phyloP scores from a whole-genome alignment of 352 stramenopile species.

The Peronospora belbahrii region DNA sequence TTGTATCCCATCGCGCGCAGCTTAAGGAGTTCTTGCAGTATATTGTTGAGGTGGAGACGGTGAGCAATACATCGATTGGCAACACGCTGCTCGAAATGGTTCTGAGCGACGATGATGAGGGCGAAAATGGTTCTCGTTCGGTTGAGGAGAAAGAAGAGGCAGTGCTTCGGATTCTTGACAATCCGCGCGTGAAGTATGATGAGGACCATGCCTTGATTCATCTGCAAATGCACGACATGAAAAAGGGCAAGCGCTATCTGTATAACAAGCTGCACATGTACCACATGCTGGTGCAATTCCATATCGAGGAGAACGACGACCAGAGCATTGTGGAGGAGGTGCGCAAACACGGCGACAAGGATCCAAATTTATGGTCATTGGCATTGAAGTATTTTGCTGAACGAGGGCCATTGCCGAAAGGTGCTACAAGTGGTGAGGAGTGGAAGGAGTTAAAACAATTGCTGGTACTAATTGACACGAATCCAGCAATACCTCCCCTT shows the following conservation, averaged over 20 bases:
- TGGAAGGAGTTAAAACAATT: constrained; percentile 79
- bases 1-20: constrained; percentile 86
- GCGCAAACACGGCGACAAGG: constrained; percentile 84
- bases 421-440: constrained; percentile 45
- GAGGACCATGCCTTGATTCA: constrained; percentile 90
- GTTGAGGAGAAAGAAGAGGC: constrained; percentile 72
- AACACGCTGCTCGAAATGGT: constrained; percentile 88
- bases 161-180: constrained; percentile 85
- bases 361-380: constrained; percentile 86
- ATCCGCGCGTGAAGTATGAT: constrained; percentile 87
- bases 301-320: constrained; percentile 89
- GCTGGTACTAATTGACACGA: constrained; percentile 69
- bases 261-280: constrained; percentile 93
- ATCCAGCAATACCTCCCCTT: constrained; percentile 72
- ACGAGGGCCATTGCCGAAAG: constrained; percentile 64
- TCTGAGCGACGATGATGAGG: constrained; percentile 57
- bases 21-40: constrained; percentile 87
- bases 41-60: constrained; percentile 83
- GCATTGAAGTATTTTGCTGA: constrained; percentile 88
- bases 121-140: constrained; percentile 17
- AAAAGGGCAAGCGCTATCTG: constrained; percentile 89
- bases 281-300: constrained; percentile 91
- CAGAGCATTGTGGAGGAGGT: constrained; percentile 85
- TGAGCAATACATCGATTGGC: constrained; percentile 83
- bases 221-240: constrained; percentile 88